A percentile compares a stretch with the other conserved stretches of the same genome.
phyloP scores from a whole-genome alignment of 108 stramenopile species.

The Skeletonema tropicum region DNA sequence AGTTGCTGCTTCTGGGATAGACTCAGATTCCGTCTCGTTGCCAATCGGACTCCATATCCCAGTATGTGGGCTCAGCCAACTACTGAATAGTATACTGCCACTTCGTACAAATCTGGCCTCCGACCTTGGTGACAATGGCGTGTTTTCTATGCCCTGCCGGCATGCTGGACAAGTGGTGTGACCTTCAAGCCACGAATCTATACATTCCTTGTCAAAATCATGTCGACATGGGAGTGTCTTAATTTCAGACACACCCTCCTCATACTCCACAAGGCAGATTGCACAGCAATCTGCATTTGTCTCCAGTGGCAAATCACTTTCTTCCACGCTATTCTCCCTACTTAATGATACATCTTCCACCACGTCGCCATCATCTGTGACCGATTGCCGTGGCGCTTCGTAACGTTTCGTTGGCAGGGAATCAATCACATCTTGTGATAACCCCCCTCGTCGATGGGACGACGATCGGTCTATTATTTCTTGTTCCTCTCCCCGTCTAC shows the following conservation, averaged over 20 bases:
- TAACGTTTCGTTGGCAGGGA: slow-evolving; percentile 46
- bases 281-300: slow-evolving; percentile 50
- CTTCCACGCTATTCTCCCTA: background rate
- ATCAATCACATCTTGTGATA: slow-evolving; percentile 43
- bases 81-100: background rate
- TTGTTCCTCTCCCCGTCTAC: slow-evolving; percentile 17
- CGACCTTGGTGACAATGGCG: background rate
- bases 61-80: background rate
- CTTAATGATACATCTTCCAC: slow-evolving; percentile 17
- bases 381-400: slow-evolving; percentile 12
- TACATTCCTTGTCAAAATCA: slow-evolving; percentile 56
- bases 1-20: background rate
- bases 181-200: slow-evolving; percentile 52
- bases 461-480: slow-evolving; percentile 8
- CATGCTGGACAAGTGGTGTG: slow-evolving; percentile 44
- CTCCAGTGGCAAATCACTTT: slow-evolving; percentile 12
- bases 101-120: background rate
- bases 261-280: slow-evolving; percentile 68
- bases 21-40: background rate
- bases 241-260: slow-evolving; percentile 50
- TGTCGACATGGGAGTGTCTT: slow-evolving; percentile 61
- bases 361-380: slow-evolving; percentile 7
- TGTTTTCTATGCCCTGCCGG: slow-evolving; percentile 16
- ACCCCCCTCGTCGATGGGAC: slow-evolving; percentile 20
- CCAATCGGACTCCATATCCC: background rate